Evolutionary conservation across 2,329 filamentous ascomycete species (phyloP), one percentile per base, ranked within the genome.

Genomic region (Colletotrichum graminicola): DNA sequence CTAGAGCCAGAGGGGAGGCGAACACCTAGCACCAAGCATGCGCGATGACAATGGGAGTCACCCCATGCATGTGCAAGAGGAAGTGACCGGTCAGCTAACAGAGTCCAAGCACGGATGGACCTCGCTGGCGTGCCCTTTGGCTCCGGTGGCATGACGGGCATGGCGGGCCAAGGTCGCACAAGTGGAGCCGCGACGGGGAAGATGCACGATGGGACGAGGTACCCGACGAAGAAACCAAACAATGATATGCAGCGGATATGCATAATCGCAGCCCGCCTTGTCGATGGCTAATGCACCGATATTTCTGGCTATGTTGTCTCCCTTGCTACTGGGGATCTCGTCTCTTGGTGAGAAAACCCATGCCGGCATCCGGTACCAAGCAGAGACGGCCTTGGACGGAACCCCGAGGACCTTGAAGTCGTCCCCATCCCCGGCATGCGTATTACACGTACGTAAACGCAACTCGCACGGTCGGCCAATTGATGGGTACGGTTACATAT

Each of bases 101-200:
- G 29, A 18, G 43, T n/a, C 21, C 11, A 45, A 45, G 21, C 21
- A n/a, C 21, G 8, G 43, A n/a, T 45, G 43, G 3, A 21, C 43
- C 21, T 23, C 10, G 32, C 39, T 26, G 49, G 36, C 16, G 34
- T 45, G 14, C 32, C 29, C 41, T 43, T 61, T 56, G 56, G 62
- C 55, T 10, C 51, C 16, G 43, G 59, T 68, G 52, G 59, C 59
- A 71, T 68, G 59, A 68, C 65, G 54, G 59, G 54, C 59, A 60
- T 64, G 52, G 64, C 39, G 63, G 54, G 59, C 52, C 14, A 18
- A 52, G 64, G 39, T 55, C 49, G 43, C 45, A 51, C n/a, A 21
- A 62, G 65, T 49, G 69, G 59, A 43, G 49, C 52, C 29, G 32
- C 43, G 32, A 26, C 29, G 23, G 52, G 41, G 54, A 60, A 39